Evolutionary conservation across 1,139 yeast genomes (phyloP), one percentile per base, ranked within the genome.

Genomic region (Pichia sp.): DNA sequence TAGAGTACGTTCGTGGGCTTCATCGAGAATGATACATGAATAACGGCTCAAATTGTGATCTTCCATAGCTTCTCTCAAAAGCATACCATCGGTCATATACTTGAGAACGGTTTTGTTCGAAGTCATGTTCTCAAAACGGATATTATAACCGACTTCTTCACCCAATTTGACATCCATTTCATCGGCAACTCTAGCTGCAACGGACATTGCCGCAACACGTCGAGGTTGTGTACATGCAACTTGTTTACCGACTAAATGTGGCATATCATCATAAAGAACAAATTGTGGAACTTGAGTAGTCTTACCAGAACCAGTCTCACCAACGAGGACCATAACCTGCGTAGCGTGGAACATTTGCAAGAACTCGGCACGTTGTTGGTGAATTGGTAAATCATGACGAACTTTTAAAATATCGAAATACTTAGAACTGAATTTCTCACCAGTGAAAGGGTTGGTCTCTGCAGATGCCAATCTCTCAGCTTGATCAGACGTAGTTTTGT

Each of bases 61-160:
- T 46, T 83, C 93, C 97, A 91, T 88, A 24, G 97, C 97, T 62
- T 91, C 98, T 55, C 97, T 74, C 49, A 91, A 67, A 40, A 91
- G 71, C 96, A 91, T 88, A 77, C 98, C 98, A 65, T 91, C 98
- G 12, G 98, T 91, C 97, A 91, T 86, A 64, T 91, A 91, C 62
- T 88, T 88, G 53, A 91, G 68, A 33, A 87, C 72, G 2, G 98
- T 91, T 49, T 76, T 80, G 38, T 73, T 71, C 29, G 82, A 69
- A 3, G 95, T 84, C 51, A 77, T 84, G 60, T 91, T 91, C 51
- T 91, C 98, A 57, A 91, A 91, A 66, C 98, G 80, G 49, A 91
- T 84, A n/a, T 73, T 66, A 51, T 77, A 78, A 32, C 86, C 86
- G 34, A 79, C 87, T 39, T 73, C 77, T 26, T 69, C 68, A 3